Base-by-base conservation (phyloP, 2,329 filamentous ascomycete genomes). In the Bertia moriformis region DNA sequence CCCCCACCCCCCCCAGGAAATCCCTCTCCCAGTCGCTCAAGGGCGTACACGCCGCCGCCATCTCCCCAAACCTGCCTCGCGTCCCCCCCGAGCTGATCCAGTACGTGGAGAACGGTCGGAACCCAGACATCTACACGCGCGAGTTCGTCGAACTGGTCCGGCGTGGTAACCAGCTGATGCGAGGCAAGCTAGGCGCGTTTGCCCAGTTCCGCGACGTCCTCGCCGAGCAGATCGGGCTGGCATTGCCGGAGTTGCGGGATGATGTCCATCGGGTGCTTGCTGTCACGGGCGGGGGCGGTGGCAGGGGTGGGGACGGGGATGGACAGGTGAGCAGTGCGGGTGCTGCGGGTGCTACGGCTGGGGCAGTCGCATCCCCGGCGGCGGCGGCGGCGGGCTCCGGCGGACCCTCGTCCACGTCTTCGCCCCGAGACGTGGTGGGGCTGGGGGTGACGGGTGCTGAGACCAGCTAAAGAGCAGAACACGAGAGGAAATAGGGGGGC, bases 61-160 rank as follows among this genome's bases (percentile, higher is more conserved):
- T 60, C 17, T 55, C 58, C 18, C 59, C 60, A 12, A 27, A 7
- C 17, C 64, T 76, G 30, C 71, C 72, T 3, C 57, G 54, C 20
- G 65, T 79, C 17, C 76, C 76, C 2, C 69, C 68, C 39, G 75
- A 80, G 49, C 66, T 82, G 12, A 65, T 81, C 43, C 64, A 73
- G 51, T 83, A 83, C 59, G 77, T 83, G 49, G 77, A 83, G 55
- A 72, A 74, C 51, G 77, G 78, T 35, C 74, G 78, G 38, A 83
- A 83, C 61, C 78, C 78, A 2, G 78, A 83, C 57, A 82, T 83
- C 48, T 83, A 83, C 63, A 83, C 78, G 40, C 67, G 78, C 50
- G 78, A 83, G 61, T 82, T 83, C 49, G 76, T 82, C 50, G 78
- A 83, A 68, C 64, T 78, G 39, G 75, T 78, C 18, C 62, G 76